These are phyloP conservation scores for Xylaria grammica DNA, from an alignment of 495 filamentous ascomycete genomes.

Conservation along the genomic window DNA sequence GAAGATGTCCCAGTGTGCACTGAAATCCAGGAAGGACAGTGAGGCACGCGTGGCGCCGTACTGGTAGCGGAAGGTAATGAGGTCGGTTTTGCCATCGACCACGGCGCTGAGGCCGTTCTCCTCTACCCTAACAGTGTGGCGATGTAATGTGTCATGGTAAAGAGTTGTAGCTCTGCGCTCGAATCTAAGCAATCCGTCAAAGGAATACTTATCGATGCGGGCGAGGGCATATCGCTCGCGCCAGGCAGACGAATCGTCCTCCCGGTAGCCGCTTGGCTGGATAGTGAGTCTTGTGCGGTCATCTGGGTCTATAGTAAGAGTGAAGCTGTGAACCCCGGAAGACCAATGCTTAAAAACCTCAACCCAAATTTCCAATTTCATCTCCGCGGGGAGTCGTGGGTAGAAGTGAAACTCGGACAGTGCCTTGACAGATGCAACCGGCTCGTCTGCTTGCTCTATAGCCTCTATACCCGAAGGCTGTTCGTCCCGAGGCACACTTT, in stretches of 20 bases:
- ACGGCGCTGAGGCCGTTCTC: not conserved
- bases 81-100: not conserved
- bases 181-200: not conserved
- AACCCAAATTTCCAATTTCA: conserved; percentile 28
- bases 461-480: no score
- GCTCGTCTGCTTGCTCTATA: no score
- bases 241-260: conserved; percentile 7
- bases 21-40: not conserved
- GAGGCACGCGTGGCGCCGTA: not conserved
- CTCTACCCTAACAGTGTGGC: not conserved
- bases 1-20: not conserved
- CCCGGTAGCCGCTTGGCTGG: not conserved
- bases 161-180: not conserved
- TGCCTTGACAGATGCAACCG: not conserved
- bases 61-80: conserved; percentile 10
- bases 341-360: conserved; percentile 1
- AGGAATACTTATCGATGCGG: not conserved
- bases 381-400: conserved; percentile 20
- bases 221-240: conserved; percentile 2
- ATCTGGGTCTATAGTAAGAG: not conserved
- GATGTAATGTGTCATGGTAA: not conserved
- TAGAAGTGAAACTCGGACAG: conserved; percentile 3
- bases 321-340: conserved; percentile 7
- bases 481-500: not conserved
- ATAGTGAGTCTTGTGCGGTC: not conserved